Conservation (phyloP, 768 basidiomycete genomes). For the Xerocomellus intermedius region DNA sequence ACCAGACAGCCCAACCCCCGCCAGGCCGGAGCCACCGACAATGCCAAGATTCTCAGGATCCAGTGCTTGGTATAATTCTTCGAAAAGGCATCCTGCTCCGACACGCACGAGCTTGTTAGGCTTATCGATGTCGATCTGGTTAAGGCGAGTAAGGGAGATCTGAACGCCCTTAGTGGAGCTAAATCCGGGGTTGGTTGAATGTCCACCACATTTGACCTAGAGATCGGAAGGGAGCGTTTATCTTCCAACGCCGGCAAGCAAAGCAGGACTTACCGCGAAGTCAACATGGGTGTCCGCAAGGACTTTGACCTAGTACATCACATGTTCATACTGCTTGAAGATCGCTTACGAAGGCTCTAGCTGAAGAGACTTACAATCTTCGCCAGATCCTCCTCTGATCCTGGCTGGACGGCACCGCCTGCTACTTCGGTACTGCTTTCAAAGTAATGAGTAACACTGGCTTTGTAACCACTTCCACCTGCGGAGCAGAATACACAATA, state of each 20-base stretch:
- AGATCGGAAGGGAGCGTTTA: neutral
- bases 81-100: conserved; percentile 30
- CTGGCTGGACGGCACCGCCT: conserved; percentile 12
- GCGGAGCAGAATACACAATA: neutral
- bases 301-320: conserved; percentile 4
- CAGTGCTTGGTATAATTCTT: conserved; percentile 27
- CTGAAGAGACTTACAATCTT: conserved; percentile 4
- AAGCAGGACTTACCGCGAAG: conserved; percentile 11
- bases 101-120: conserved; percentile 11
- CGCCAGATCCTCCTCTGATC: conserved; percentile 8
- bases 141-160: conserved; percentile 27
- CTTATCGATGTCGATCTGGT: conserved; percentile 1
- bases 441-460: conserved; percentile 11
- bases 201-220: conserved; percentile 36
- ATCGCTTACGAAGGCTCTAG: neutral
- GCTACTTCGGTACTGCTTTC: conserved; percentile 13
- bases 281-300: conserved; percentile 2
- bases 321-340: neutral
- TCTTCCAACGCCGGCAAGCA: neutral
- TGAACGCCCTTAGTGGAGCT: conserved; percentile 34
- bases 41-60: conserved; percentile 9
- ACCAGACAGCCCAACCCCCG: conserved; percentile 33
- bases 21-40: conserved; percentile 23
- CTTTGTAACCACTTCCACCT: conserved; percentile 17
- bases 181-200: conserved; percentile 28